phyloP scores from a whole-genome alignment of 352 stramenopile species.

The Paralagenidium karlingii region DNA sequence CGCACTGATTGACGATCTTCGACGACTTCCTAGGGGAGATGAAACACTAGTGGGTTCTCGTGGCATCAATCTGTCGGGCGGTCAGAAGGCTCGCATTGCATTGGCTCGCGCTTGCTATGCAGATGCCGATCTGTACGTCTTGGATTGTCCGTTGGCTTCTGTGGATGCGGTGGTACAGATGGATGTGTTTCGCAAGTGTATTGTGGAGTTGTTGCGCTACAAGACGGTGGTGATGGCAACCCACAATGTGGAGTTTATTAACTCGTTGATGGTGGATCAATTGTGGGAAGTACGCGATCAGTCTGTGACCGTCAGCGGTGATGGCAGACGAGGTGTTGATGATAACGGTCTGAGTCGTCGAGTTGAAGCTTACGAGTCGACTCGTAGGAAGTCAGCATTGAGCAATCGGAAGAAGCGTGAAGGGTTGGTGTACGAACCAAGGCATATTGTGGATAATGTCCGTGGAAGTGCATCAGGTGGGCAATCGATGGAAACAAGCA shows the following conservation, averaged over 20 bases:
- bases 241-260: slow-evolving; percentile 36
- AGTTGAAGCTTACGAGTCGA: too few relatives aligned
- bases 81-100: slow-evolving; percentile 38
- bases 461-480: too few relatives aligned
- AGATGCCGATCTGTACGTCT: slow-evolving; percentile 35
- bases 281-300: slow-evolving; percentile 14
- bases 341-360: too few relatives aligned
- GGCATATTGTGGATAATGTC: too few relatives aligned
- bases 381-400: not conserved
- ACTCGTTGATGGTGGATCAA: slow-evolving; percentile 23
- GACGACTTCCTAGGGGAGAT: slow-evolving; percentile 37
- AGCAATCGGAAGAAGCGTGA: not conserved
- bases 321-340: too few relatives aligned
- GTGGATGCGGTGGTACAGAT: slow-evolving; percentile 47
- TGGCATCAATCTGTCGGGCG: slow-evolving; percentile 38
- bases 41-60: slow-evolving; percentile 29
- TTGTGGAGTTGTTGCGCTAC: slow-evolving; percentile 26
- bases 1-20: slow-evolving; percentile 6
- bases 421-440: slow-evolving; percentile 1
- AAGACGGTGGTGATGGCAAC: slow-evolving; percentile 42
- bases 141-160: slow-evolving; percentile 36
- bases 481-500: too few relatives aligned
- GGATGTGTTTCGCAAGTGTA: slow-evolving; percentile 41
- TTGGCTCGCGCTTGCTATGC: slow-evolving; percentile 38
- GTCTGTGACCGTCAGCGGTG: slow-evolving; percentile 11